Percentiles rank a stretch among this genome's conserved stretches.
Conservation (phyloP, 2,329 filamentous ascomycete genomes). For the Drechslerella dactyloides region DNA sequence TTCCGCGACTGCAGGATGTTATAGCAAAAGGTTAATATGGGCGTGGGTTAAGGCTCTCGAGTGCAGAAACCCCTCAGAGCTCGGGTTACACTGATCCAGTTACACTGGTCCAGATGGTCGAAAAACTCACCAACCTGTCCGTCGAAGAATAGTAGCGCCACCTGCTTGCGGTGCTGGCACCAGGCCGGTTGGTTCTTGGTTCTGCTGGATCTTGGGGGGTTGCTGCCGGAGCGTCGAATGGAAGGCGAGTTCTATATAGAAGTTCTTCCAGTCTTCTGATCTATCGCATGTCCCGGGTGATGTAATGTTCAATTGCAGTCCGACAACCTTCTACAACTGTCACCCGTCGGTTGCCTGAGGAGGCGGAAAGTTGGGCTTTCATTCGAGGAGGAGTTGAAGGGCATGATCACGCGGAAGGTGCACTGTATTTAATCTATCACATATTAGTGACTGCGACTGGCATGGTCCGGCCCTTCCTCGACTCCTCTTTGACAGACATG, state of each 20-base stretch:
- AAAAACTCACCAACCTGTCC: slow-evolving; percentile 37
- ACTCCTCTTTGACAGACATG: not conserved
- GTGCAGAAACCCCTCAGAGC: slow-evolving; percentile 48
- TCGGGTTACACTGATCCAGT: slow-evolving; percentile 39
- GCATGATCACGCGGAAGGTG: slow-evolving; percentile 50
- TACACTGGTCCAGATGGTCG: too few species aligned
- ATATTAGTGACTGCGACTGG: slow-evolving; percentile 18
- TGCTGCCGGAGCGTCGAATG: slow-evolving; percentile 22
- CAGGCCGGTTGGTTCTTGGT: slow-evolving; percentile 1
- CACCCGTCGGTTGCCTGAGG: slow-evolving; percentile 49
- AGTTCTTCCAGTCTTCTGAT: slow-evolving; percentile 36
- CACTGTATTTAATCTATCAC: slow-evolving; percentile 51
- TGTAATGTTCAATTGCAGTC: slow-evolving; percentile 47
- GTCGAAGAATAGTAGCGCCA: slow-evolving; percentile 28
- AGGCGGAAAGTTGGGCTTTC: slow-evolving; percentile 43
- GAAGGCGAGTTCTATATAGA: slow-evolving; percentile 28
- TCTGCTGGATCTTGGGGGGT: slow-evolving; percentile 7
- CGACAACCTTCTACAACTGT: slow-evolving; percentile 44
- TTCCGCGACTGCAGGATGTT: slow-evolving; percentile 1
- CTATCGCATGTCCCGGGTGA: slow-evolving; percentile 44
- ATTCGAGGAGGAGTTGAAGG: slow-evolving; percentile 48
- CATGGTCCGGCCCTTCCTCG: not conserved
- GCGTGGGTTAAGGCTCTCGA: slow-evolving; percentile 8
- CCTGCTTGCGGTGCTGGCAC: slow-evolving; percentile 9
- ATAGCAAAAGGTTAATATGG: slow-evolving; percentile 5